A percentile compares a stretch with the other conserved stretches of the same genome.
phyloP scores from a whole-genome alignment of 2,329 filamentous ascomycete genomes.

The Colletotrichum sp. region DNA sequence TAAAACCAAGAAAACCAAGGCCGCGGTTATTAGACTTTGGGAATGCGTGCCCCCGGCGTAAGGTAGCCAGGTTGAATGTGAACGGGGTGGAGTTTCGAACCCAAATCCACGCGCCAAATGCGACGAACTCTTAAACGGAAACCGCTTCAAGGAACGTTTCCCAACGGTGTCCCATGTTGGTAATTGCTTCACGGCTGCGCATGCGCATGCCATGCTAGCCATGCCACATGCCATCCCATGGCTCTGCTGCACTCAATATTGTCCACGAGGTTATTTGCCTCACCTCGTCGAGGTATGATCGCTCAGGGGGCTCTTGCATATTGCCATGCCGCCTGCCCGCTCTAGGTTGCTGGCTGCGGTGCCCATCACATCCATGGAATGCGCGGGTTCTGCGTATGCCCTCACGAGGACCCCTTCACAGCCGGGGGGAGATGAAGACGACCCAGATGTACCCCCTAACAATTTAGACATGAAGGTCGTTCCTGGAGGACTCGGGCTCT shows the following conservation, averaged over 20 bases:
- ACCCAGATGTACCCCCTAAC: constrained; percentile 8
- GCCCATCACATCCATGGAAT: background rate
- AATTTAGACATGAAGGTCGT: constrained; percentile 1
- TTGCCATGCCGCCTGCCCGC: background rate
- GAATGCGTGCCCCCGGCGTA: background rate
- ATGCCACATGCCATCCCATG: background rate
- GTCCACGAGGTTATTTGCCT: background rate
- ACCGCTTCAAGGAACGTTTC: background rate
- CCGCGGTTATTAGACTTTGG: background rate
- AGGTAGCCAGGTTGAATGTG: background rate
- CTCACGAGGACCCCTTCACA: background rate
- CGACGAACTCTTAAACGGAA: background rate
- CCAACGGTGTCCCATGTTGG: background rate
- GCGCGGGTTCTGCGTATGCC: background rate
- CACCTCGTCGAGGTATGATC: background rate
- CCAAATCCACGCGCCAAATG: background rate
- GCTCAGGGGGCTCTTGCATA: background rate
- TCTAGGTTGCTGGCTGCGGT: background rate
- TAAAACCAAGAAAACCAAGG: background rate
- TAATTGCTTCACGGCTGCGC: background rate
- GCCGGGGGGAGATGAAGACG: background rate
- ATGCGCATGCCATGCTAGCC: background rate
- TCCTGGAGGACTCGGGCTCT: background rate
- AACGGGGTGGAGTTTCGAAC: background rate
- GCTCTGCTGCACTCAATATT: background rate